A percentile compares a stretch with the other conserved stretches of the same genome.
phyloP scores from a whole-genome alignment of 2,329 filamentous ascomycete species.

The Colletotrichum sp. region DNA sequence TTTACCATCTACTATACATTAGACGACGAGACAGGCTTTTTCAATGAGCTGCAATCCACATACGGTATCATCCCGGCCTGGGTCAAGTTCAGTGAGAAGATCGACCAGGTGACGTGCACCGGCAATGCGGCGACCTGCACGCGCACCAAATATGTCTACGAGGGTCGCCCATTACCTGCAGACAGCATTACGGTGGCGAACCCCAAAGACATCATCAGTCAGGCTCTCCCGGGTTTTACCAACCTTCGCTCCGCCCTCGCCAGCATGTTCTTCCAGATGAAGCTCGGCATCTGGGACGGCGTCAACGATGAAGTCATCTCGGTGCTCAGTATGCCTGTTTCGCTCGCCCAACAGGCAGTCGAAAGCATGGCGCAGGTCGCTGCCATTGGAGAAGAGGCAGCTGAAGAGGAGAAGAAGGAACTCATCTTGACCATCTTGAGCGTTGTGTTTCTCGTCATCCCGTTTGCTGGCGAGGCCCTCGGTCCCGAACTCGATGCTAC shows the following conservation, averaged over 20 bases:
- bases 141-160: not conserved
- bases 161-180: not conserved
- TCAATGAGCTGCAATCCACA: not conserved
- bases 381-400: not conserved
- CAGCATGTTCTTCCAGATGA: not conserved
- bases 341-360: not conserved
- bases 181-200: not conserved
- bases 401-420: not conserved
- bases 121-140: not conserved
- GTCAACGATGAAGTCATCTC: not conserved
- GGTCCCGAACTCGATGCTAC: not conserved
- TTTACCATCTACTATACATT: not conserved
- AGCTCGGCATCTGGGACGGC: not conserved
- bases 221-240: not conserved
- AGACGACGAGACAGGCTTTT: not conserved
- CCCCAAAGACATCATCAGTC: slow-evolving; percentile 5
- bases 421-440: not conserved
- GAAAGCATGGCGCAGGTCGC: not conserved
- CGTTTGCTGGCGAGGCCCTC: not conserved
- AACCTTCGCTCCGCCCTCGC: not conserved
- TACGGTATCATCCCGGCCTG: not conserved
- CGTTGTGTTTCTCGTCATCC: not conserved
- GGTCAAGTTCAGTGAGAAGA: not conserved
- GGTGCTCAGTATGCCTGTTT: not conserved
- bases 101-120: not conserved